Conservation (phyloP, 177 flowering plant genomes). For the Vitis hybrid region DNA sequence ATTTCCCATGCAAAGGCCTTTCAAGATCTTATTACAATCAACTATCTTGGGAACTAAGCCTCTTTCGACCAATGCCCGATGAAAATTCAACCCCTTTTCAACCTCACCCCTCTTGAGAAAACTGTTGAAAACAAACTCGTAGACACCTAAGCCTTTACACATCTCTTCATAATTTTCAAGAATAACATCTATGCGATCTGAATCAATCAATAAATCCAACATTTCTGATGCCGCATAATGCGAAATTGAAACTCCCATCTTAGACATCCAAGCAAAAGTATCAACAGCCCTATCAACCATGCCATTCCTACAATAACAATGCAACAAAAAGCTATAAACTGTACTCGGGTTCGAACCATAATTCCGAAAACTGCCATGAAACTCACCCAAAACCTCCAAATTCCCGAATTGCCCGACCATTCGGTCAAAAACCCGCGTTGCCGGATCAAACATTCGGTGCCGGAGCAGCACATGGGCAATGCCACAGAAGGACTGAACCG, state of each 20-base stretch:
- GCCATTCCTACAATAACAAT: slow-evolving; percentile 31
- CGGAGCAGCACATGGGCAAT: slow-evolving; percentile 33
- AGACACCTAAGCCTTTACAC: slow-evolving; percentile 21
- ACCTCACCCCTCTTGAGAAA: slow-evolving; percentile 30
- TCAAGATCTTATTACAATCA: slow-evolving; percentile 45
- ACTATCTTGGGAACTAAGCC: slow-evolving; percentile 26
- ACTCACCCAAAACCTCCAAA: slow-evolving; percentile 20
- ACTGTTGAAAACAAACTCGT: slow-evolving; percentile 32
- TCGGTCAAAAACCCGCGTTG: slow-evolving; percentile 29
- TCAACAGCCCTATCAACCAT: slow-evolving; percentile 31
- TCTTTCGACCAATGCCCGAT: slow-evolving; percentile 25
- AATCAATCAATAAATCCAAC: slow-evolving; percentile 31
- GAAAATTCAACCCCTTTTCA: slow-evolving; percentile 29
- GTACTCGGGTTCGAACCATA: slow-evolving; percentile 25
- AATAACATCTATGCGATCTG: slow-evolving; percentile 20
- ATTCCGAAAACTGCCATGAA: slow-evolving; percentile 23
- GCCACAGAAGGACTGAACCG: slow-evolving; percentile 25
- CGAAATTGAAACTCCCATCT: slow-evolving; percentile 27
- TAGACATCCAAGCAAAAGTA: slow-evolving; percentile 16
- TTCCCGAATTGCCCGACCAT: slow-evolving; percentile 22
- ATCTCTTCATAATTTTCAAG: slow-evolving; percentile 17
- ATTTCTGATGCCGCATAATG: slow-evolving; percentile 22
- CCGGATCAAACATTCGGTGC: slow-evolving; percentile 31
- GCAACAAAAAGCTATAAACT: slow-evolving; percentile 38
- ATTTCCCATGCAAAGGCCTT: slow-evolving; percentile 29